These are phyloP conservation scores for Sarocladium oryzae DNA, from an alignment of 2,329 filamentous ascomycete species.

Conservation along the genomic window DNA sequence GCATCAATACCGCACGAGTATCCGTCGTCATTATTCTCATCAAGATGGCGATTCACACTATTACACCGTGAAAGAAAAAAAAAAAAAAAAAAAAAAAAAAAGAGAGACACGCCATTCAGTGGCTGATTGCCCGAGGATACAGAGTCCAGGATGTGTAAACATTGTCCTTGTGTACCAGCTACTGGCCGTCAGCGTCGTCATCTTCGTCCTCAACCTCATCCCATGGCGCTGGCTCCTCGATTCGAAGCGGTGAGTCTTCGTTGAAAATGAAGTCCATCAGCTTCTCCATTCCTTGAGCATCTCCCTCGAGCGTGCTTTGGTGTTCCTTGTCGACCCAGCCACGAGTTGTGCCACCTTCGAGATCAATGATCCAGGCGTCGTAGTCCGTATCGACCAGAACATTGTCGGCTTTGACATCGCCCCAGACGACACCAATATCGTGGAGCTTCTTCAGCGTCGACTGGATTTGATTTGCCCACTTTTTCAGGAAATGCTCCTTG, in stretches of 20 bases:
- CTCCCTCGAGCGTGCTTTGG: conserved; percentile 13
- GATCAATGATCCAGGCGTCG: conserved; percentile 25
- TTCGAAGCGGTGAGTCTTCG: not conserved
- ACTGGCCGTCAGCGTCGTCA: no score
- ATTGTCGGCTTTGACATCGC: conserved; percentile 24
- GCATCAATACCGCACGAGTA: no score
- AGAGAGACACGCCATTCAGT: no score
- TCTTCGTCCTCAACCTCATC: not conserved
- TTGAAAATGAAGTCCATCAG: conserved; percentile 4
- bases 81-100: no score
- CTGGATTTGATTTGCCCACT: conserved; percentile 17
- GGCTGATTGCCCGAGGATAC: no score
- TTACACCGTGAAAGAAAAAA: no score
- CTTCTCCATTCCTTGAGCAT: not conserved
- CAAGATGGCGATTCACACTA: no score
- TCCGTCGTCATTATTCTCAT: no score
- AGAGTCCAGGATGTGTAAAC: no score
- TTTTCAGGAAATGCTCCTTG: not conserved
- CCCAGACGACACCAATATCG: conserved; percentile 21
- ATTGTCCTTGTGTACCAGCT: no score
- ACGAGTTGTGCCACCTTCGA: conserved; percentile 21
- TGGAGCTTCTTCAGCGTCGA: conserved; percentile 15
- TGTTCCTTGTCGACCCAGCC: conserved; percentile 20
- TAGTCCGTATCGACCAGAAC: conserved; percentile 21
- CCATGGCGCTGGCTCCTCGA: not conserved